Evolutionary conservation across 2,329 filamentous ascomycete genomes (phyloP).

Genomic region (Anthostomella pinea): DNA sequence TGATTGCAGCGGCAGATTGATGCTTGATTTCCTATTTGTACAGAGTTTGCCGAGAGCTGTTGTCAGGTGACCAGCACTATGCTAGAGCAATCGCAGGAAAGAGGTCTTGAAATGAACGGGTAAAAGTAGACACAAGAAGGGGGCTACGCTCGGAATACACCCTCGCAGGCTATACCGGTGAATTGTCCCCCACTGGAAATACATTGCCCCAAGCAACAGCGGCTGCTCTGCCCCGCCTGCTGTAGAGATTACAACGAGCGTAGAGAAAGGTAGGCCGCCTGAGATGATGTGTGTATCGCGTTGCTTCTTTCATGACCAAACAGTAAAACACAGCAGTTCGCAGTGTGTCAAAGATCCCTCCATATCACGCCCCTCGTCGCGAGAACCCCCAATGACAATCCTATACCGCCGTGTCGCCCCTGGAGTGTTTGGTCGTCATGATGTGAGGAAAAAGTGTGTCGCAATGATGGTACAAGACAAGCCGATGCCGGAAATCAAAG

Average conservation of each 20-base stretch:
- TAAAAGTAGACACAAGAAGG: slow-evolving; percentile 40
- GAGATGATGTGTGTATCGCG: slow-evolving; percentile 23
- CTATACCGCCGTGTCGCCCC: slow-evolving; percentile 19
- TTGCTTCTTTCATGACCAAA: no score
- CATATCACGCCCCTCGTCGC: slow-evolving; percentile 27
- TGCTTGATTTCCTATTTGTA: slow-evolving; percentile 29
- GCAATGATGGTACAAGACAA: slow-evolving; percentile 44
- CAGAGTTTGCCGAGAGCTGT: slow-evolving; percentile 24
- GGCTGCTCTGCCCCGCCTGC: slow-evolving; percentile 38
- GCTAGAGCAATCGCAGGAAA: slow-evolving; percentile 24
- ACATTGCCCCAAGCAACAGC: slow-evolving; percentile 29
- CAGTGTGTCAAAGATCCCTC: slow-evolving; percentile 26
- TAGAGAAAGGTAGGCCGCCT: slow-evolving; percentile 44
- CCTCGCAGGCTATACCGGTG: slow-evolving; percentile 7
- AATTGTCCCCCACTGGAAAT: slow-evolving; percentile 9
- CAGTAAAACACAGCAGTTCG: slow-evolving; percentile 26
- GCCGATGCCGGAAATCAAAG: slow-evolving; percentile 36
- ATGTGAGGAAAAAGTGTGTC: slow-evolving; percentile 33
- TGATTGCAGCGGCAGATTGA: slow-evolving; percentile 25
- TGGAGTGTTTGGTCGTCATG: slow-evolving; percentile 30
- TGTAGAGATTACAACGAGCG: slow-evolving; percentile 50
- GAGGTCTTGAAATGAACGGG: slow-evolving; percentile 30
- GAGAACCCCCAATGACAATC: slow-evolving; percentile 23
- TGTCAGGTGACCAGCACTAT: slow-evolving; percentile 31
- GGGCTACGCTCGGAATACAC: slow-evolving; percentile 15